Percentiles rank a stretch among this genome's conserved stretches.
Conservation (phyloP, 495 filamentous ascomycete genomes). For the Penicilliopsis zonata region DNA sequence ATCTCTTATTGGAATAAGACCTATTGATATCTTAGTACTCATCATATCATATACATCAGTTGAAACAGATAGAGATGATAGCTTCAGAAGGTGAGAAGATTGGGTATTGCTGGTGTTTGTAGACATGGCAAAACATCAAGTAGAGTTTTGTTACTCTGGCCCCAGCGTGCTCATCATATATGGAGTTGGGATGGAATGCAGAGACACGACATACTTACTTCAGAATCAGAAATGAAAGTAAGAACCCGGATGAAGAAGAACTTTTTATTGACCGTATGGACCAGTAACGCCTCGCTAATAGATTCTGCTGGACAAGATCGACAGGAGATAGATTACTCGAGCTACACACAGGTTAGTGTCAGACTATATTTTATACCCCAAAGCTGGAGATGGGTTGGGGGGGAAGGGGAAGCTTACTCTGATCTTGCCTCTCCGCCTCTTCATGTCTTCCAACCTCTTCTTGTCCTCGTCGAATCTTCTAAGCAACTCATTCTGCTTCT, state of each 20-base stretch:
- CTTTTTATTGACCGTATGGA: constrained; percentile 5
- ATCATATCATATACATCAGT: no score
- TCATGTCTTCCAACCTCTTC: constrained; percentile 40
- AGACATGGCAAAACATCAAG: constrained; percentile 35
- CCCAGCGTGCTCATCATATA: constrained; percentile 47
- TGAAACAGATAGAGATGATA: constrained; percentile 1
- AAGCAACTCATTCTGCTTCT: constrained; percentile 55
- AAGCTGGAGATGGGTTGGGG: background rate
- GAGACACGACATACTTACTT: no score
- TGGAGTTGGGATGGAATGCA: constrained; percentile 4
- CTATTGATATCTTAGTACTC: no score
- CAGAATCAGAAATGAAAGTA: no score
- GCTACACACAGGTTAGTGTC: no score
- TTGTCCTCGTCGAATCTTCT: constrained; percentile 42
- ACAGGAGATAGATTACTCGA: no score
- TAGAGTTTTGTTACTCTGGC: constrained; percentile 41
- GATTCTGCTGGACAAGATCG: constrained; percentile 2
- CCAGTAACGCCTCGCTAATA: constrained; percentile 20
- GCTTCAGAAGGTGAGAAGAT: constrained; percentile 42
- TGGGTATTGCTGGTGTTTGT: constrained; percentile 35
- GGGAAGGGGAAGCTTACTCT: constrained; percentile 20
- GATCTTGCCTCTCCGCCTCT: constrained; percentile 35
- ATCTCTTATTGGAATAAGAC: no score
- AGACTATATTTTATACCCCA: background rate
- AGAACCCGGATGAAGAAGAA: background rate